Conservation (phyloP, 73 alveolate genomes). For the Tetrahymena borealis region DNA sequence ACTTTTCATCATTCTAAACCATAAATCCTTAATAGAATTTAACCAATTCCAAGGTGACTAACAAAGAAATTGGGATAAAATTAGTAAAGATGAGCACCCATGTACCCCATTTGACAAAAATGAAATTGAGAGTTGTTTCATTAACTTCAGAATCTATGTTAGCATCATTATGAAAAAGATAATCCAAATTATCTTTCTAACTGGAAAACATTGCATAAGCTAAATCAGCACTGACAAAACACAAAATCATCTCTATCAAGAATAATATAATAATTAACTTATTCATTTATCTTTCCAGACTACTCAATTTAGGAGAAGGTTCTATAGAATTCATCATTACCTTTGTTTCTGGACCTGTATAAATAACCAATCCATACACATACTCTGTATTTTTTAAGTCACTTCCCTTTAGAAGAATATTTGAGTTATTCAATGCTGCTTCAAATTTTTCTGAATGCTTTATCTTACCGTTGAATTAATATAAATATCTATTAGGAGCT, state of each 20-base stretch:
- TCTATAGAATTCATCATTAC: constrained; percentile 61
- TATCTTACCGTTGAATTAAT: constrained; percentile 9
- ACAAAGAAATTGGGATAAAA: constrained; percentile 71
- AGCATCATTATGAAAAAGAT: neutral
- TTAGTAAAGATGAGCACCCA: constrained; percentile 58
- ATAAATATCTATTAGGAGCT: constrained; percentile 24
- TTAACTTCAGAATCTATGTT: neutral
- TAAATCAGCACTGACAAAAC: neutral
- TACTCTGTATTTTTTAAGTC: constrained; percentile 50
- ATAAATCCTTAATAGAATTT: constrained; percentile 66
- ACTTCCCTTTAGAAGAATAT: constrained; percentile 54
- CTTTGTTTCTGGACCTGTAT: constrained; percentile 61
- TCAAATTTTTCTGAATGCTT: neutral
- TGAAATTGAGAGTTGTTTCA: neutral
- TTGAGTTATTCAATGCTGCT: constrained; percentile 9
- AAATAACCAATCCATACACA: constrained; percentile 57
- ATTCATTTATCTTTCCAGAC: constrained; percentile 49
- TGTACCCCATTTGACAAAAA: constrained; percentile 38
- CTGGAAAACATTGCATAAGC: neutral
- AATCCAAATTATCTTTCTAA: neutral
- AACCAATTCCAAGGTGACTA: constrained; percentile 70
- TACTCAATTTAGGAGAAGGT: constrained; percentile 50
- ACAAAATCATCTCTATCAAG: constrained; percentile 15
- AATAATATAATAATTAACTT: constrained; percentile 11
- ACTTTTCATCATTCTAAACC: constrained; percentile 54